phyloP scores from a whole-genome alignment of 1,139 yeast genomes.

The Sugiyamaella novakii region DNA sequence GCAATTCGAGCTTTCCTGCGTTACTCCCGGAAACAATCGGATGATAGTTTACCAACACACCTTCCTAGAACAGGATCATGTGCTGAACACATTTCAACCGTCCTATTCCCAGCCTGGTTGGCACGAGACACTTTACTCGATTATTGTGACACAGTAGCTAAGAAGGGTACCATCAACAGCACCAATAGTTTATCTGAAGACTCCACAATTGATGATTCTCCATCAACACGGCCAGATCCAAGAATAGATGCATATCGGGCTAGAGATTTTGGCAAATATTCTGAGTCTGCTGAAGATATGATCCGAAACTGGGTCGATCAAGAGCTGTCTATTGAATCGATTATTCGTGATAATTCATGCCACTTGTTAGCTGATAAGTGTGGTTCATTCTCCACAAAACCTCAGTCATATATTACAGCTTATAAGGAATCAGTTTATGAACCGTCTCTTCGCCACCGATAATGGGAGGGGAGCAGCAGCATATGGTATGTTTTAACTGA shows the following conservation, averaged over 20 bases:
- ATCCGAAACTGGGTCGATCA: constrained; percentile 37
- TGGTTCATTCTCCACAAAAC: constrained; percentile 33
- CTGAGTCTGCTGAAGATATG: constrained; percentile 31
- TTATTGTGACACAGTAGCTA: constrained; percentile 38
- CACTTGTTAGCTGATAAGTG: constrained; percentile 33
- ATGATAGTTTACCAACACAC: constrained; percentile 33
- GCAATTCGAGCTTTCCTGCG: constrained; percentile 34
- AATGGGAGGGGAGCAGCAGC: too few relatives aligned
- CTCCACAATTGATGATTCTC: background rate
- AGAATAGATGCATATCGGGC: constrained; percentile 43
- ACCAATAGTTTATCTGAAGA: background rate
- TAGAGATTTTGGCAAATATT: constrained; percentile 30
- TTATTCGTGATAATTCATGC: constrained; percentile 38
- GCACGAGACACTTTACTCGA: constrained; percentile 38
- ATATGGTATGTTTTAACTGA: background rate
- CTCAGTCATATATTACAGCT: constrained; percentile 28
- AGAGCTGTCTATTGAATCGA: constrained; percentile 38
- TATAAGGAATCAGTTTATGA: constrained; percentile 23
- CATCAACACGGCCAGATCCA: constrained; percentile 34
- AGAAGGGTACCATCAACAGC: constrained; percentile 4
- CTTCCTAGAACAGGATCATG: constrained; percentile 37
- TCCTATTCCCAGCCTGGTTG: constrained; percentile 41
- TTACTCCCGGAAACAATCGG: constrained; percentile 34
- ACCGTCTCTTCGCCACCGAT: too few relatives aligned
- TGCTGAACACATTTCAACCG: constrained; percentile 31